Evolutionary conservation across 1,139 yeast species (phyloP), one percentile per base, ranked within the genome.

Genomic region (Taiozyma sp.): DNA sequence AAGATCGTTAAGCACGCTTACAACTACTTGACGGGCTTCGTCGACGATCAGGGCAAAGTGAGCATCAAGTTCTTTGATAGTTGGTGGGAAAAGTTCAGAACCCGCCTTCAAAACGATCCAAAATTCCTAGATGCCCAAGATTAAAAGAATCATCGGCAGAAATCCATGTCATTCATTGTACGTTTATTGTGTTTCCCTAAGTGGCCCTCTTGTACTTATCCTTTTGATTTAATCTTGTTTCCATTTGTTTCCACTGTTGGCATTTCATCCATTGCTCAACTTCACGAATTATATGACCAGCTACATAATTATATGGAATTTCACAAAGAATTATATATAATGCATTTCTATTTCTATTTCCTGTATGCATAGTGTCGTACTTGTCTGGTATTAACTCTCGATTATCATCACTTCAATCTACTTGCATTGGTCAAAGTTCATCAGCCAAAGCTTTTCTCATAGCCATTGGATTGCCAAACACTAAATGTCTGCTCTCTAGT

Each of bases 31-130:
- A 83, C 96, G 1, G 88, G 98, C 27, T 93, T 92, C 65, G 78
- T 91, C 14, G 96, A 89, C 62, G 68, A 71, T 8, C 73, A 79
- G 30, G 96, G 96, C 1, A 87, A 81, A 61, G 97, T 92, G 7
- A 89, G 95, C 3, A 88, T 93, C 67, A 87, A 84, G 64, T 89
- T 85, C 46, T 92, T 93, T 64, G 96, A 93, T 66, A 85, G 81
- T 40, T 93, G 99, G 99, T 92, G 99, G 98, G 84, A 79, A 56
- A 93, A 91, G 69, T 95, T 93, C 70, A 87, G 80, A 66, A 70
- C 80, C 14, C 84, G 87, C 63, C 65, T 93, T 52, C 76, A 81
- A 19, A 84, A 84, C 56, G 95, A 95, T 65, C 97, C 97, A 1
- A 80, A 80, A 51, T 93, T 90, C 64, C 70, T 93, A 48, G 89